Base-by-base conservation (phyloP, 2,329 filamentous ascomycete species). In the Biscogniauxia sp. region DNA sequence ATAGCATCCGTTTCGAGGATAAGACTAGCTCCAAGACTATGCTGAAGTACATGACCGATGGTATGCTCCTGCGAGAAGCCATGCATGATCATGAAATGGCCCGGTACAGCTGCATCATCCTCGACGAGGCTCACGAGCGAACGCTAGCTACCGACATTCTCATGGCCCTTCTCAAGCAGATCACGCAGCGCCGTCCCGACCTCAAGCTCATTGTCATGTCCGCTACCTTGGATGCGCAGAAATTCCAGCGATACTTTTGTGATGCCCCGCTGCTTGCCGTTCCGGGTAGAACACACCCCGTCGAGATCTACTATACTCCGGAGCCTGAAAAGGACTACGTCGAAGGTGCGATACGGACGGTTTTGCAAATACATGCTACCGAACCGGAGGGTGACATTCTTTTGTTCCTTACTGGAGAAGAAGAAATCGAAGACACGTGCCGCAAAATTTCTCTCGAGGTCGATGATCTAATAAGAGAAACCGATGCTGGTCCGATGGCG, bases 121-220 rank as follows among this genome's bases (percentile, higher is more conserved):
- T 99, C 64, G 95, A 99, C 76, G 95, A 99, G 77, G 95, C 96
- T 58, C 95, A 99, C 87, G 95, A 99, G 78, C 88, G 96, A 75
- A 99, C 95, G 0, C 88, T 99, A 63, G 92, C 94, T 20, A 99
- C 96, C 8, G 95, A 99, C 81, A 95, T 99, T 64, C 82, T 99
- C 61, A 98, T 99, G 91, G 95, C 93, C 59, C 83, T 99, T 61
- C 81, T 99, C 63, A 99, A 99, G 80, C 91, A 96, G 73, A 89
- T 98, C 51, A 88, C 93, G 37, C 77, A 83, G 69, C 87, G 93
- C 70, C 85, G 95, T 61, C 85, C 91, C 3, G 95, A 99, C 75
- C 82, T 99, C 71, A 99, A 99, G 81, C 91, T 99, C 72, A 95
- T 99, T 73, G 95, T 99, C 83, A 99, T 98, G 88, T 98, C 94